Base-by-base conservation (phyloP, 1,284 basidiomycete species). In the Apiotrichum laibachii region DNA sequence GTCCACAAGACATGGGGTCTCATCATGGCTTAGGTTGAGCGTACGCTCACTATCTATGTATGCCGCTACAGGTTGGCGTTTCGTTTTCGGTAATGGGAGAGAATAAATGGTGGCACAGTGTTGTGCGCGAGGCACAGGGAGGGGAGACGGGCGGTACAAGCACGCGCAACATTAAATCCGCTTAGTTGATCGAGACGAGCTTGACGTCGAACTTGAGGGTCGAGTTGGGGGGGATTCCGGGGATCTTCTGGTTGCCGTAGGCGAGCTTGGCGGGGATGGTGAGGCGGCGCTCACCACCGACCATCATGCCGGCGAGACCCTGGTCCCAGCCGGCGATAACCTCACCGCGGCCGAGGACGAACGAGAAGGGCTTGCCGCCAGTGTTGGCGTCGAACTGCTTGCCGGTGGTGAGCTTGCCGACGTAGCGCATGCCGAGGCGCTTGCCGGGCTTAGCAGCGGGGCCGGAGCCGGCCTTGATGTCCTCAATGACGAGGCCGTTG, bases 291-390 rank as follows among this genome's bases (percentile, higher is more conserved):
- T 97, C 93, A 43, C 92, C 91, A 55, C 91, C 93, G 50, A 88
- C 86, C 67, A 88, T 85, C 92, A 98, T 96, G 51, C 94, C 95
- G 57, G 82, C 85, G 60, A 98, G 83, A 55, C 94, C 94, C 69
- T 90, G 82, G 70, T 96, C 93, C 94, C 92, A 96, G 82, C 89
- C 92, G 81, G 89, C 89, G 79, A 97, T 95, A 55, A 97, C 94
- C 75, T 96, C 88, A 46, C 91, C 91, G 61, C 84, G 82, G 56
- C 94, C 95, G 37, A 98, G 83, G 51, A 82, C 85, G 83, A 97
- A 97, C 50, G 81, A 80, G 81, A 97, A 96, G 84, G 92, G 90
- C 74, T 86, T 88, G 67, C 94, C 94, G 73, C 86, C 88, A 62
- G 84, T 87, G 80, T 96, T 96, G 72, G 85, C 82, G 80, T 98